Base-by-base conservation (phyloP, 306 rosid genomes). In the Rubus parviflorus region DNA sequence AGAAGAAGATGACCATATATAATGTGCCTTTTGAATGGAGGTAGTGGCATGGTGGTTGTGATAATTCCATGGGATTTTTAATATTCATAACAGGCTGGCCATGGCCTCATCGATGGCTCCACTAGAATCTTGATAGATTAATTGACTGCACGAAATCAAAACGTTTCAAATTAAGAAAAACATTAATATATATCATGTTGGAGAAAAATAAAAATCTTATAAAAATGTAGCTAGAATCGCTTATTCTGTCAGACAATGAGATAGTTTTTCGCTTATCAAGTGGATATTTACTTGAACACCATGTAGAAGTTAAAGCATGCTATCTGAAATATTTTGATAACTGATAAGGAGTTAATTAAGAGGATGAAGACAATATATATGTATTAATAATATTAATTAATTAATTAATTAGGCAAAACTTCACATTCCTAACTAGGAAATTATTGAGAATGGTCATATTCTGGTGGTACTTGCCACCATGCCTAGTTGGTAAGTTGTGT, bases 51-150 rank as follows among this genome's bases (percentile, higher is more conserved):
- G 45, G 58, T 8, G 61, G 45, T 8, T 49, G 61, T 48, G 41
- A 68, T 43, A 11, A 45, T 65, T 65, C 70, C 70, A 65, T 20
- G 15, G 15, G 5, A n/a, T 23, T 47, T 48, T 49, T 6, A 49
- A 30, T 48, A 25, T 70, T 35, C 45, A 49, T 49, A 16, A 25
- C 58, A 68, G 73, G 8, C 57, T 23, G 73, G 73, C 73, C 15
- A 2, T 54, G 6, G 25, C 16, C 7, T 46, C 73, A 45, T 69
- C 23, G 5, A 60, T 60, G 38, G 40, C 17, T 25, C 6, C 40
- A 23, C 40, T 23, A 12, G 8, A 9, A 23, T 12, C 7, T 25
- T 4, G 17, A n/a, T n/a, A n/a, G n/a, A n/a, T n/a, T 54, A n/a
- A 12, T 58, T 23, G 65, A 58, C 6, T 23, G 65, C 65, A 12